Evolutionary conservation across 495 filamentous ascomycete species (phyloP).

Genomic region (Neohortaea acidophila): DNA sequence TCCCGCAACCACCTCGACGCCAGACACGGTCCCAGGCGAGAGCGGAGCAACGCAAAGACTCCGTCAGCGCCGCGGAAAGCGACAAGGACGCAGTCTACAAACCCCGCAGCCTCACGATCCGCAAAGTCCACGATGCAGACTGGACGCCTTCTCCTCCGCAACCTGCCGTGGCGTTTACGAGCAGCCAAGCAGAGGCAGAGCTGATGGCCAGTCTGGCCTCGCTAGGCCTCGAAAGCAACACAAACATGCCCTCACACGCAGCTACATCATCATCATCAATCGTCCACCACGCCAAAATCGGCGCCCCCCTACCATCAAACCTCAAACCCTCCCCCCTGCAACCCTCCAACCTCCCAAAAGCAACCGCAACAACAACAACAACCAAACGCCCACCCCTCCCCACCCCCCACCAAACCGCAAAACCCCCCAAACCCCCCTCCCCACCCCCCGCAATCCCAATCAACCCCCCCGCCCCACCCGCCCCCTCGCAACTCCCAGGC

Average conservation of each 20-base stretch:
- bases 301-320: not conserved
- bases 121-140: not conserved
- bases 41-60: not conserved
- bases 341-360: not conserved
- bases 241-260: not conserved
- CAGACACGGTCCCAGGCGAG: not conserved
- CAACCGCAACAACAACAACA: not conserved
- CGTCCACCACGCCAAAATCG: not conserved
- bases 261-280: not conserved
- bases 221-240: not conserved
- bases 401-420: not conserved
- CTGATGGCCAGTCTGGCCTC: not conserved
- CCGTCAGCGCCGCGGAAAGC: not conserved
- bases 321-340: not conserved
- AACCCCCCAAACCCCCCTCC: not conserved
- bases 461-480: not conserved
- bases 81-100: not conserved
- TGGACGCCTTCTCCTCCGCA: not conserved
- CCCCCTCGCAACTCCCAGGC: not conserved
- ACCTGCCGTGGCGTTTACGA: too few relatives aligned
- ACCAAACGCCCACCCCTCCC: not conserved
- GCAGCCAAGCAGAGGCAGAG: not conserved
- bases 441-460: not conserved
- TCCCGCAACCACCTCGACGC: not conserved
- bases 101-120: not conserved